Evolutionary conservation across 2,329 filamentous ascomycete genomes (phyloP).

Genomic region (Scytalidium lignicola): DNA sequence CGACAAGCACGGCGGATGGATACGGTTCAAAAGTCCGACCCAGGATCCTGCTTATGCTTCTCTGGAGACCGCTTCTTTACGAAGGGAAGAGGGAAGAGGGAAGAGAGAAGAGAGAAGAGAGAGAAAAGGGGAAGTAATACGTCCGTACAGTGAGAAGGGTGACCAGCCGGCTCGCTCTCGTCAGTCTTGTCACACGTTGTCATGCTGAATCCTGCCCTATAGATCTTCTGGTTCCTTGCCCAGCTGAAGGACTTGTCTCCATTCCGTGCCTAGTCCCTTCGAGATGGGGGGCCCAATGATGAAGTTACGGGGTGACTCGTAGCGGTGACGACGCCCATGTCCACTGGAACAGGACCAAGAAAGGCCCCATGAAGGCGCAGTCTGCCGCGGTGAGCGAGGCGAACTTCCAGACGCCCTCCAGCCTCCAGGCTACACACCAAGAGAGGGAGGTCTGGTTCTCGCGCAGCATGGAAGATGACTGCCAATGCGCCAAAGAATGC

Average conservation of each 20-base stretch:
- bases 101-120: too few species aligned
- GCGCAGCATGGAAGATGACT: too few species aligned
- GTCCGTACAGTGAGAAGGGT: too few species aligned
- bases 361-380: neutral
- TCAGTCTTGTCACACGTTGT: neutral
- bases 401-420: neutral
- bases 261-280: neutral
- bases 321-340: neutral
- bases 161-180: too few species aligned
- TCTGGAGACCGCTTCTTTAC: neutral
- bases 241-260: constrained; percentile 5
- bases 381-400: neutral
- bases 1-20: neutral
- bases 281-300: neutral
- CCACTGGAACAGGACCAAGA: neutral
- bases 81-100: too few species aligned
- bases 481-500: neutral
- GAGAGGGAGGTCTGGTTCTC: too few species aligned
- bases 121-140: neutral
- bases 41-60: neutral
- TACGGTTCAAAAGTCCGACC: neutral
- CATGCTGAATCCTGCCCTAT: neutral
- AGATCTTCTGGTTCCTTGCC: neutral
- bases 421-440: too few species aligned
- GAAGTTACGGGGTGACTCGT: neutral